Evolutionary conservation across 2,329 filamentous ascomycete genomes (phyloP).

Genomic region (Aspergillus fumigatiaffinis): DNA sequence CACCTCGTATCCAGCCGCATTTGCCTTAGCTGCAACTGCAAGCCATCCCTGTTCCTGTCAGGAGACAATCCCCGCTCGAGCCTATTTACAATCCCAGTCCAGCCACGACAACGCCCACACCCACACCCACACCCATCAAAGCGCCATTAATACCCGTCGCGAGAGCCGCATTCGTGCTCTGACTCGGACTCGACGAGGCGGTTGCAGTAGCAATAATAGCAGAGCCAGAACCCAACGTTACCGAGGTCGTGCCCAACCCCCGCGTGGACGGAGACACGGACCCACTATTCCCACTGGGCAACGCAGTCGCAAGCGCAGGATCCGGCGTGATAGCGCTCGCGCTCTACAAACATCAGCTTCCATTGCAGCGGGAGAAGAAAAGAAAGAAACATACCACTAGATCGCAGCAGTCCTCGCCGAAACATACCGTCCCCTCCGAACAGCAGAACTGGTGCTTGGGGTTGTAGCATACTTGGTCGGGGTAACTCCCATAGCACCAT

Average conservation of each 20-base stretch:
- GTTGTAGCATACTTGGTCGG: constrained; percentile 2
- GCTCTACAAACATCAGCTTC: no score
- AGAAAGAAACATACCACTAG: constrained; percentile 2
- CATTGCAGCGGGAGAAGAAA: no score
- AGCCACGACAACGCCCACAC: background rate
- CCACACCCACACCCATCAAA: background rate
- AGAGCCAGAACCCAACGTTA: background rate
- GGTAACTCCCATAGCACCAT: constrained; percentile 2
- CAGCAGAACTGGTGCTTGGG: background rate
- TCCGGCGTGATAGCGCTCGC: background rate
- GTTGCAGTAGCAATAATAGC: background rate
- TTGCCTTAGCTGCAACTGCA: background rate
- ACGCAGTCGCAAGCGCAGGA: background rate
- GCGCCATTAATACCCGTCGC: background rate
- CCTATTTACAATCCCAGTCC: background rate
- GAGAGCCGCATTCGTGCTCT: background rate
- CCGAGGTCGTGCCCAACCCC: background rate
- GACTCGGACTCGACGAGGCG: background rate
- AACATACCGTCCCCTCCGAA: constrained; percentile 5
- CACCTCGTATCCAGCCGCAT: background rate
- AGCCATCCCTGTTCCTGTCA: no score
- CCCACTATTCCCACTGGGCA: background rate
- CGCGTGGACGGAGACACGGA: background rate
- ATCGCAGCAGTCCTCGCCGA: constrained; percentile 3
- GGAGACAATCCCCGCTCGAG: no score